Percentiles rank a stretch among this genome's conserved stretches.
Evolutionary conservation across 2,329 filamentous ascomycete genomes (phyloP).

Genomic region (Triangularia setosa): DNA sequence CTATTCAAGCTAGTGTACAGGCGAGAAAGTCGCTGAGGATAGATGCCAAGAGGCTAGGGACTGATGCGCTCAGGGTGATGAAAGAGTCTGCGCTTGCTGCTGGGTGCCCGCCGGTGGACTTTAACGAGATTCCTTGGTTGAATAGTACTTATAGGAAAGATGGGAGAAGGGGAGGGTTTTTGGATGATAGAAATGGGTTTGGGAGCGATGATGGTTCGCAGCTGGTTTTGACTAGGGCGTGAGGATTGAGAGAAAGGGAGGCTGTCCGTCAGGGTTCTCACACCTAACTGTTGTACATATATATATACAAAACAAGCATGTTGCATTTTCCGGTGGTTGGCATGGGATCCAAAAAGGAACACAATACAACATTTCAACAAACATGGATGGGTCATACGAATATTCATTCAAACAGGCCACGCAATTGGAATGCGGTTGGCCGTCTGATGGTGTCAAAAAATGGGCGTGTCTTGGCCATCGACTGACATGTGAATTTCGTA

Average conservation of each 20-base stretch:
- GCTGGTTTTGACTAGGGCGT: not conserved
- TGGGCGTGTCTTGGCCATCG: constrained; percentile 21
- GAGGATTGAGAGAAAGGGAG: not conserved
- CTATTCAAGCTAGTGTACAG: constrained; percentile 5
- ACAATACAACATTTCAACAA: not conserved
- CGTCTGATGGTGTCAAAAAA: not conserved
- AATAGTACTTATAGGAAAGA: not conserved
- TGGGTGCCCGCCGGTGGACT: constrained; percentile 22
- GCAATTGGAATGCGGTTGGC: not conserved
- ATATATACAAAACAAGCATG: not conserved
- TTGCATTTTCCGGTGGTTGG: not conserved
- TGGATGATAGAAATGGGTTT: not conserved
- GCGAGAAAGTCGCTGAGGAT: constrained; percentile 20
- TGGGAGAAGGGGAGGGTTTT: too few species aligned
- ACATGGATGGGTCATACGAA: too few species aligned
- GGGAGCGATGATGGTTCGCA: not conserved
- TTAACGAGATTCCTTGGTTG: constrained; percentile 23
- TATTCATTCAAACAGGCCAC: constrained; percentile 19
- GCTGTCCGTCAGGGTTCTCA: not conserved
- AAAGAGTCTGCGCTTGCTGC: constrained; percentile 29
- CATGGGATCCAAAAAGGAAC: not conserved
- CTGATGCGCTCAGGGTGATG: constrained; percentile 30
- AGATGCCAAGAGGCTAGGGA: constrained; percentile 24
- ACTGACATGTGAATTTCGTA: constrained; percentile 28
- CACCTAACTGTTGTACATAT: not conserved